Evolutionary conservation across 2,329 filamentous ascomycete species (phyloP).

Genomic region (Thermomyces lanuginosus): DNA sequence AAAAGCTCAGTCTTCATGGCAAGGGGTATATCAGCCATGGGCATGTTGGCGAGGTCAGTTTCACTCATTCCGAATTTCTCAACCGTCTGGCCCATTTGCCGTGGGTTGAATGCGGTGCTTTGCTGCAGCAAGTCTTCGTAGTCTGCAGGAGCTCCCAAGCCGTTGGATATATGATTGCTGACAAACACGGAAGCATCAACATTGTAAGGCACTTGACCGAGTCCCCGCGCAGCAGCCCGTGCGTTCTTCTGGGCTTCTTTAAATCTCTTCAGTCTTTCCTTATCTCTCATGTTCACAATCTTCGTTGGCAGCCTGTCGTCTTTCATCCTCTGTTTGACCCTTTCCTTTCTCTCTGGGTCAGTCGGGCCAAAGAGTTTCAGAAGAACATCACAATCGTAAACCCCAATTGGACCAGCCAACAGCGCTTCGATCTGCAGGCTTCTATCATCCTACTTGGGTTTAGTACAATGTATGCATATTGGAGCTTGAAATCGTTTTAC

Average conservation of each 20-base stretch:
- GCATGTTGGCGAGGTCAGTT: conserved; percentile 52
- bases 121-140: conserved; percentile 49
- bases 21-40: conserved; percentile 52
- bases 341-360: conserved; percentile 35
- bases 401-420: conserved; percentile 48
- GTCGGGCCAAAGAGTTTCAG: conserved; percentile 54
- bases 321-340: conserved; percentile 47
- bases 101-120: conserved; percentile 52
- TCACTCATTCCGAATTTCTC: conserved; percentile 59
- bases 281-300: not conserved
- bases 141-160: conserved; percentile 20
- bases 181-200: conserved; percentile 16
- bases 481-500: too few species aligned
- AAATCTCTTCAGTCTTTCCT: conserved; percentile 33
- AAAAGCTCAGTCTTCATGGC: conserved; percentile 51
- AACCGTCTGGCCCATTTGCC: conserved; percentile 46
- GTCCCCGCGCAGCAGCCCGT: conserved; percentile 11
- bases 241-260: conserved; percentile 22
- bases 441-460: conserved; percentile 33
- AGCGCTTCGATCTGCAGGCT: conserved; percentile 51
- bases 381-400: conserved; percentile 56
- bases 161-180: conserved; percentile 20
- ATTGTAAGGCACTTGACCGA: conserved; percentile 13
- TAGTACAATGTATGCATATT: too few species aligned
- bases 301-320: conserved; percentile 50